These are phyloP conservation scores for Nymphaea thermarum DNA, from an alignment of 164 flowering plant species.

Conservation along the genomic window DNA sequence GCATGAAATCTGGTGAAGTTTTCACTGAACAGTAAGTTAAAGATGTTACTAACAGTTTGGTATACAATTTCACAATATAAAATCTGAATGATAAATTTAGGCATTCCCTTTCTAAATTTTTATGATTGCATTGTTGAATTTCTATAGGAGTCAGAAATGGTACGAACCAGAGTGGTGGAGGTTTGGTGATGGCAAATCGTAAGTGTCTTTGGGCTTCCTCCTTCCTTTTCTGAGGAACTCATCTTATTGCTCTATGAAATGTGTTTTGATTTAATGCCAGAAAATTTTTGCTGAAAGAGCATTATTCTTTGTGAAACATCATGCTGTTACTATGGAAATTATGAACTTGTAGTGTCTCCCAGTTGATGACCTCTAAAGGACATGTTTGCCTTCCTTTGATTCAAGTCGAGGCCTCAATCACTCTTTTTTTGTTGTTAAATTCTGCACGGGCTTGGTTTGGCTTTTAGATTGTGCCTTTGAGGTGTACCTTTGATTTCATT, in stretches of 20 bases:
- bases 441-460: too few species aligned
- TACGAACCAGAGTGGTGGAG: slow-evolving; percentile 99
- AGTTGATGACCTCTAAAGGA: not conserved
- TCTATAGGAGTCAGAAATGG: slow-evolving; percentile 75
- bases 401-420: not conserved
- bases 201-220: slow-evolving; percentile 19
- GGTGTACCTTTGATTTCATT: too few species aligned
- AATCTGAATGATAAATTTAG: too few species aligned
- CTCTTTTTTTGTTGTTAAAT: too few species aligned
- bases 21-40: slow-evolving; percentile 52
- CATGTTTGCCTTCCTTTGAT: not conserved
- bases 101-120: not conserved
- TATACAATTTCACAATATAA: not conserved
- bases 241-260: not conserved
- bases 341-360: not conserved
- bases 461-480: too few species aligned
- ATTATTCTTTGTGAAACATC: not conserved
- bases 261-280: not conserved
- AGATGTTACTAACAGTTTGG: not conserved
- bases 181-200: slow-evolving; percentile 91
- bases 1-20: slow-evolving; percentile 89
- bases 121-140: slow-evolving; percentile 2
- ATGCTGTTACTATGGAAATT: not conserved
- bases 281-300: not conserved
- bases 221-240: not conserved